A percentile compares a stretch with the other conserved stretches of the same genome.
Evolutionary conservation across 192 early-diverging fungal genomes (phyloP).

Genomic region (Pilobolus umbonatus): DNA sequence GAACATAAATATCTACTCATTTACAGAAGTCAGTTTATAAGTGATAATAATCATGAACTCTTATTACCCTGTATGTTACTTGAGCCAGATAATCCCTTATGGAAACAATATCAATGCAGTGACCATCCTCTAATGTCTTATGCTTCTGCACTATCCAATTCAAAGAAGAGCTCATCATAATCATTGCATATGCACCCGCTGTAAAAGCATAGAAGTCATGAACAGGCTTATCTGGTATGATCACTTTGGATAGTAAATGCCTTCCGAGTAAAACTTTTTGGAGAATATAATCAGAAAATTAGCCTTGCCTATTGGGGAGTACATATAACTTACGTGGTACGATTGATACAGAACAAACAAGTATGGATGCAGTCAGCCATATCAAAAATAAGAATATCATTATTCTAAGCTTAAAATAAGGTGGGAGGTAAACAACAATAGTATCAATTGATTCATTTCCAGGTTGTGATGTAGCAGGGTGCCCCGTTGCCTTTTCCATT

Average conservation of each 20-base stretch:
- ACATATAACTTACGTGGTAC: conserved; percentile 36
- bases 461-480: conserved; percentile 32
- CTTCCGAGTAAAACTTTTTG: too few species aligned
- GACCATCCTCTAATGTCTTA: conserved; percentile 4
- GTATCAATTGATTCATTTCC: conserved; percentile 38
- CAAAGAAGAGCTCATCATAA: conserved; percentile 24
- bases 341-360: conserved; percentile 19
- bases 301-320: too few species aligned
- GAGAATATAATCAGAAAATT: too few species aligned
- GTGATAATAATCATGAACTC: background rate
- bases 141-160: conserved; percentile 32
- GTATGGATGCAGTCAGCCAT: conserved; percentile 22
- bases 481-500: conserved; percentile 55
- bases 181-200: conserved; percentile 61
- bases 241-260: too few species aligned
- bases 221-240: conserved; percentile 43
- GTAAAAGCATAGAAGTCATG: conserved; percentile 78
- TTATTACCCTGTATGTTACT: background rate
- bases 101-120: background rate
- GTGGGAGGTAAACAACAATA: conserved; percentile 79
- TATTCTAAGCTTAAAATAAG: conserved; percentile 56
- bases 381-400: conserved; percentile 43
- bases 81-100: background rate
- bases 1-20: conserved; percentile 31
- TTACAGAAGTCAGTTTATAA: background rate